phyloP scores from a whole-genome alignment of 106 monocot genomes.

The Dendrobium huoshanense region DNA sequence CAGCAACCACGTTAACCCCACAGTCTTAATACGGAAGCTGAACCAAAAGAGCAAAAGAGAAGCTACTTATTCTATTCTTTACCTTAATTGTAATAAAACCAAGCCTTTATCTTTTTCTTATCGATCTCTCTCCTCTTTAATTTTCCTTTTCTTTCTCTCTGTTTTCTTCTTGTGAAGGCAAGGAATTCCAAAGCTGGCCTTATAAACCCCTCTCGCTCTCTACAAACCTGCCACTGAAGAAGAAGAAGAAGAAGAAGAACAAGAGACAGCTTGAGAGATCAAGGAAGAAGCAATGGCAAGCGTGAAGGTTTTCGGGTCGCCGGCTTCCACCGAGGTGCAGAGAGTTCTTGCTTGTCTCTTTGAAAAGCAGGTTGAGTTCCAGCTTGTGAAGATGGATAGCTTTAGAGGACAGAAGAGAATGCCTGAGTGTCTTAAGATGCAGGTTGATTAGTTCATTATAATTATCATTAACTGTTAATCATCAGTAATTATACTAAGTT shows the following conservation, averaged over 20 bases:
- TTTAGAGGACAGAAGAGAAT: conserved; percentile 26
- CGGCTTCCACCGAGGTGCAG: conserved; percentile 53
- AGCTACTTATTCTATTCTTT: background rate
- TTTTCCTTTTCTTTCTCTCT: conserved; percentile 16
- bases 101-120: conserved; percentile 13
- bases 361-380: conserved; percentile 66
- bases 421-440: conserved; percentile 54
- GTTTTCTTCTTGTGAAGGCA: conserved; percentile 29
- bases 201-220: conserved; percentile 9
- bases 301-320: conserved; percentile 58
- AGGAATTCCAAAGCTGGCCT: conserved; percentile 18
- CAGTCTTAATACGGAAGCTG: background rate
- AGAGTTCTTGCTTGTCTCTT: conserved; percentile 61
- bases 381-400: conserved; percentile 52
- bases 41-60: conserved; percentile 1
- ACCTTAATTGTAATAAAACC: background rate
- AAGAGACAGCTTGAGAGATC: background rate
- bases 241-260: background rate
- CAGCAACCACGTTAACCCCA: background rate
- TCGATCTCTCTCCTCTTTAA: conserved; percentile 16
- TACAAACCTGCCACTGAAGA: background rate
- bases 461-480: background rate
- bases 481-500: background rate
- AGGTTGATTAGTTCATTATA: conserved; percentile 15
- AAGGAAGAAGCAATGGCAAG: conserved; percentile 19